These are phyloP conservation scores for Sanghuangporus sanghuang DNA, from an alignment of 1,284 basidiomycete species.

Conservation along the genomic window DNA sequence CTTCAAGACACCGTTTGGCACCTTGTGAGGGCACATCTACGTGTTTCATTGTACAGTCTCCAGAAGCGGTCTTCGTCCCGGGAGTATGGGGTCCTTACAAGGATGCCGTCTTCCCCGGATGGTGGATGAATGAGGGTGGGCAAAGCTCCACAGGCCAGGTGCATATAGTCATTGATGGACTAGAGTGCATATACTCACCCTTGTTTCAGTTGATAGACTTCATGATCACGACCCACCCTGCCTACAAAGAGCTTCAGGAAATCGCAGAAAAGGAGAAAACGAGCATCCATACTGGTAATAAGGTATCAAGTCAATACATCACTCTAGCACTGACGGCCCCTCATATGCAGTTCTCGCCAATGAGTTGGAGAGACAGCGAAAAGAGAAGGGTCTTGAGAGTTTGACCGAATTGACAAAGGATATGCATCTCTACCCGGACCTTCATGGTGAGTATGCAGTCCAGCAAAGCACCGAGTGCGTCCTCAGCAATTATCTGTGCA, in stretches of 20 bases:
- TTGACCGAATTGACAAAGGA: constrained; percentile 85
- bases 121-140: constrained; percentile 99
- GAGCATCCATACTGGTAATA: constrained; percentile 51
- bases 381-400: constrained; percentile 52
- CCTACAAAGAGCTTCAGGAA: constrained; percentile 67
- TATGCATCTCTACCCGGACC: constrained; percentile 91
- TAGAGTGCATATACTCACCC: constrained; percentile 1
- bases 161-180: constrained; percentile 16
- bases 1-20: constrained; percentile 80
- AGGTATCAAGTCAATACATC: not conserved
- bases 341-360: constrained; percentile 62
- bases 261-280: constrained; percentile 47
- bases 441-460: constrained; percentile 54
- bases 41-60: constrained; percentile 77
- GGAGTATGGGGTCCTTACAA: constrained; percentile 98
- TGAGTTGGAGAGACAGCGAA: constrained; percentile 63
- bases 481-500: not conserved
- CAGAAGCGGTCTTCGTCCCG: constrained; percentile 79
- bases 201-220: constrained; percentile 80
- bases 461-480: not conserved
- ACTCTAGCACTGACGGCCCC: constrained; percentile 26
- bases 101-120: constrained; percentile 85
- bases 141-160: constrained; percentile 98
- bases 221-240: constrained; percentile 88
- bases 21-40: constrained; percentile 96